Evolutionary conservation across 371 early-diverging fungal species (phyloP).

Genomic region (Spraguea lophii): DNA sequence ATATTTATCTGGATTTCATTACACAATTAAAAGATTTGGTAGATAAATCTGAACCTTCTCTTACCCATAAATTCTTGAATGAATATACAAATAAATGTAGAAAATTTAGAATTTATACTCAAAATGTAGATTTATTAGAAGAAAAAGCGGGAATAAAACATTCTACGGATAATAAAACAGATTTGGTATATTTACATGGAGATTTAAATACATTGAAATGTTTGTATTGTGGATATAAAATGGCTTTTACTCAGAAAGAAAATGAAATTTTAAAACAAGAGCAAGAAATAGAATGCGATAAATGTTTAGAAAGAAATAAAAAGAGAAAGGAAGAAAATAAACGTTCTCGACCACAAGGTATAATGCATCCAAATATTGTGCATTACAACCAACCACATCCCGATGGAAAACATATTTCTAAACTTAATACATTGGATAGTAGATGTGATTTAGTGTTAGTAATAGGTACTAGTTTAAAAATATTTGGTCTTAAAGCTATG

Average conservation of each 20-base stretch:
- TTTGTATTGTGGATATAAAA: conserved; percentile 26
- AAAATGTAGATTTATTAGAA: conserved; percentile 89
- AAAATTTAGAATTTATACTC: conserved; percentile 74
- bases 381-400: conserved; percentile 85
- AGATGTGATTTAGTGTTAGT: conserved; percentile 65
- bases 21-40: conserved; percentile 60
- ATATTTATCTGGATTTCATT: conserved; percentile 74
- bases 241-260: conserved; percentile 12
- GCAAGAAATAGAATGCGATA: conserved; percentile 8
- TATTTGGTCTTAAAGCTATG: conserved; percentile 67
- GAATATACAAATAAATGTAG: conserved; percentile 58
- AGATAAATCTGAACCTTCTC: conserved; percentile 55
- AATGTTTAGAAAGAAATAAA: conserved; percentile 40
- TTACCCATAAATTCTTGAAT: conserved; percentile 66
- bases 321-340: conserved; percentile 52
- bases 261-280: conserved; percentile 1
- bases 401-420: conserved; percentile 54
- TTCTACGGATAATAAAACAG: conserved; percentile 3
- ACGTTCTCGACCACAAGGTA: conserved; percentile 56
- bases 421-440: conserved; percentile 51
- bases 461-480: conserved; percentile 86
- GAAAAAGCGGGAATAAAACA: conserved; percentile 57
- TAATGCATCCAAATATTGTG: conserved; percentile 73
- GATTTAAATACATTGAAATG: conserved; percentile 33
- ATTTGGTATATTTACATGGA: conserved; percentile 45